Percentiles rank a stretch among this genome's conserved stretches.
phyloP scores from a whole-genome alignment of 1,284 basidiomycete genomes.

The Boletus smithii region DNA sequence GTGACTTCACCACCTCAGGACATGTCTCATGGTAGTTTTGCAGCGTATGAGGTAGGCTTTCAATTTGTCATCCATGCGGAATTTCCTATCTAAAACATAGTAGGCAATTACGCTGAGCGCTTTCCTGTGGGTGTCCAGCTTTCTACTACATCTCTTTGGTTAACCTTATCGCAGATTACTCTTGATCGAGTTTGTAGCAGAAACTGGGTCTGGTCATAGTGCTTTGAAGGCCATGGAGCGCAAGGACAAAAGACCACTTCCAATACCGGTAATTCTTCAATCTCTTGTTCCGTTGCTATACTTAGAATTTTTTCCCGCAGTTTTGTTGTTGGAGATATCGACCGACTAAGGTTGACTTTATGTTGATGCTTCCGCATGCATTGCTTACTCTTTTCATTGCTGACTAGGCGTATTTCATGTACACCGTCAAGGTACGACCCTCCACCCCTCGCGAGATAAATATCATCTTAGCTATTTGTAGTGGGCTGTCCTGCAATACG shows the following conservation, averaged over 20 bases:
- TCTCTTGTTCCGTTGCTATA: neutral
- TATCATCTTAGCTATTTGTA: slow-evolving; percentile 26
- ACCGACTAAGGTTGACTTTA: slow-evolving; percentile 64
- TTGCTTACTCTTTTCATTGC: slow-evolving; percentile 6
- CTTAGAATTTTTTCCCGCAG: slow-evolving; percentile 33
- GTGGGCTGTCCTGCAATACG: slow-evolving; percentile 84
- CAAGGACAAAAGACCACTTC: slow-evolving; percentile 77
- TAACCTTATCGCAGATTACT: slow-evolving; percentile 52
- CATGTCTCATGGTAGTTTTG: slow-evolving; percentile 10
- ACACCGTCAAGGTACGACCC: slow-evolving; percentile 68
- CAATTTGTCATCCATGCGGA: slow-evolving; percentile 24
- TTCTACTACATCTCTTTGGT: slow-evolving; percentile 18
- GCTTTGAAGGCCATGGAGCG: slow-evolving; percentile 65
- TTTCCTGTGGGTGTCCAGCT: slow-evolving; percentile 57
- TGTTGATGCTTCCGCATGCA: neutral
- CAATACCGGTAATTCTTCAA: slow-evolving; percentile 54
- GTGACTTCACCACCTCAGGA: neutral
- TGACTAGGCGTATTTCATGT: slow-evolving; percentile 77
- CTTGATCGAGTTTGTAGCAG: slow-evolving; percentile 81
- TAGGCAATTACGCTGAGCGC: slow-evolving; percentile 76
- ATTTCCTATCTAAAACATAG: slow-evolving; percentile 27
- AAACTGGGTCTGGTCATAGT: slow-evolving; percentile 56
- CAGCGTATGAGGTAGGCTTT: slow-evolving; percentile 38
- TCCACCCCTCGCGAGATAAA: neutral
- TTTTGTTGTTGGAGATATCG: slow-evolving; percentile 76